These are phyloP conservation scores for Psilocybe azurescens DNA, from an alignment of 768 basidiomycete species.

Conservation along the genomic window DNA sequence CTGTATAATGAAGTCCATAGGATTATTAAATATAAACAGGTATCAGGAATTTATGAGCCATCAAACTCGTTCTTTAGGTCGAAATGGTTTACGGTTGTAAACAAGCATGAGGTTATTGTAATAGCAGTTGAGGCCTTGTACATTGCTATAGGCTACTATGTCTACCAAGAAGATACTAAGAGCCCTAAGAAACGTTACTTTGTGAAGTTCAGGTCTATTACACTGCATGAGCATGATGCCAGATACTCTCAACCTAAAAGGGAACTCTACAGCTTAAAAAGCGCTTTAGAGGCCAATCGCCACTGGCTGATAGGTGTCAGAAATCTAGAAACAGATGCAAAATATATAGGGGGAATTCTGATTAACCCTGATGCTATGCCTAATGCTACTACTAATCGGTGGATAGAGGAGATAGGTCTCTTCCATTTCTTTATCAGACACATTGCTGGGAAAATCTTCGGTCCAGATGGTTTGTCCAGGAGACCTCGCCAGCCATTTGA, in stretches of 20 bases:
- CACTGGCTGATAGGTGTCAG: slow-evolving; percentile 25
- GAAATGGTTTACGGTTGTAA: too few relatives aligned
- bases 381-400: too few relatives aligned
- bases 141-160: slow-evolving; percentile 39
- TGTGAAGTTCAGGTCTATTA: slow-evolving; percentile 42
- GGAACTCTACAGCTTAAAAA: too few relatives aligned
- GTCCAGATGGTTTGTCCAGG: slow-evolving; percentile 36
- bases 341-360: slow-evolving; percentile 39
- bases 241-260: slow-evolving; percentile 34
- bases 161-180: slow-evolving; percentile 35
- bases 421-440: slow-evolving; percentile 32
- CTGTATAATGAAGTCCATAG: not conserved
- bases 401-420: too few relatives aligned
- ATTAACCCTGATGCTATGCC: slow-evolving; percentile 34
- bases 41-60: too few relatives aligned
- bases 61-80: too few relatives aligned
- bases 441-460: slow-evolving; percentile 29
- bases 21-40: not conserved
- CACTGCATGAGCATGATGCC: slow-evolving; percentile 37
- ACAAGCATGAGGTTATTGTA: too few relatives aligned
- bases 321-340: slow-evolving; percentile 40
- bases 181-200: slow-evolving; percentile 29
- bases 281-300: slow-evolving; percentile 6
- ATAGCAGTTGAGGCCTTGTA: slow-evolving; percentile 37
- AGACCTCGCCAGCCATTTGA: slow-evolving; percentile 19